phyloP scores from a whole-genome alignment of 345 rosid genomes.

The Barbarea vulgaris region DNA sequence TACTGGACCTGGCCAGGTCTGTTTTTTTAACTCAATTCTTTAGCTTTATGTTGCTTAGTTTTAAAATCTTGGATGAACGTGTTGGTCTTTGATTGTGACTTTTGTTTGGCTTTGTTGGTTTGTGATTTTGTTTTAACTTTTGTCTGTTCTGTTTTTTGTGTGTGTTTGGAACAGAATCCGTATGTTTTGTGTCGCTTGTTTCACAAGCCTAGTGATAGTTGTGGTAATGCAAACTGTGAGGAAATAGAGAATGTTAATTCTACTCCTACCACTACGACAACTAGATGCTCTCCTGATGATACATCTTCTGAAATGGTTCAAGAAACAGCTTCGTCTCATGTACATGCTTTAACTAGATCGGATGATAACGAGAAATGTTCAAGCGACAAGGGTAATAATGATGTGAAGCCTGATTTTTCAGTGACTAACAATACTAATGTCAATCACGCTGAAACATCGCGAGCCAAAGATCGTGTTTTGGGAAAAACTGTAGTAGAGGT shows the following conservation, averaged over 20 bases:
- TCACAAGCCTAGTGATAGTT: constrained; percentile 65
- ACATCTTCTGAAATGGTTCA: constrained; percentile 66
- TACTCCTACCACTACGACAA: constrained; percentile 50
- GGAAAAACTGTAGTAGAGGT: constrained; percentile 55
- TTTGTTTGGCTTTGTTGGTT: background rate
- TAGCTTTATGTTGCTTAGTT: background rate
- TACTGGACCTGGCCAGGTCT: constrained; percentile 80
- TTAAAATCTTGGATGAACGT: background rate
- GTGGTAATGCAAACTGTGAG: constrained; percentile 48
- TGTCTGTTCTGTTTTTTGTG: constrained; percentile 2
- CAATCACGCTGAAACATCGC: constrained; percentile 57
- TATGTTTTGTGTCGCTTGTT: constrained; percentile 88
- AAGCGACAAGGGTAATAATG: constrained; percentile 40
- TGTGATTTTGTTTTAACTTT: background rate
- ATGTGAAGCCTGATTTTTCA: constrained; percentile 39
- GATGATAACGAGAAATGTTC: constrained; percentile 45
- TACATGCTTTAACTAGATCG: constrained; percentile 30
- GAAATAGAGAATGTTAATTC: constrained; percentile 53
- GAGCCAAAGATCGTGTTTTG: constrained; percentile 50
- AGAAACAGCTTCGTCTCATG: constrained; percentile 47
- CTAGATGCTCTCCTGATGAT: constrained; percentile 67
- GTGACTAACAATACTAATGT: constrained; percentile 45
- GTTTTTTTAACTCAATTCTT: background rate
- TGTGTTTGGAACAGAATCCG: constrained; percentile 49
- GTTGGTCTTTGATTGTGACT: background rate